Conservation (phyloP, 371 early-diverging fungal genomes). For the Syncephalis fuscata region DNA sequence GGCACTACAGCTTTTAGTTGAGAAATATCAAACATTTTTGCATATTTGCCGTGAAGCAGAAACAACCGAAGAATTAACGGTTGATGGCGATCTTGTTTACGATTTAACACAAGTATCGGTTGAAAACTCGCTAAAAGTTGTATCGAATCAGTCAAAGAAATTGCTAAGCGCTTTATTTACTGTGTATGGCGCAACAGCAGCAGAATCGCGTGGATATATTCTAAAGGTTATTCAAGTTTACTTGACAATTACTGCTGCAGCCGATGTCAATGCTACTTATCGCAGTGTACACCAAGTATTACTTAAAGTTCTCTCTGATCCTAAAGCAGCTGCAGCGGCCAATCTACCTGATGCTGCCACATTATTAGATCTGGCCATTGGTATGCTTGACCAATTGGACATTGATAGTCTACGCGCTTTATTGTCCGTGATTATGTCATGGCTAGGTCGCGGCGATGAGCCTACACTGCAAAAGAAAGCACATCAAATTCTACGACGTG, state of each 20-base stretch:
- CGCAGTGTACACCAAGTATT: slow-evolving; percentile 46
- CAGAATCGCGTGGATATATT: slow-evolving; percentile 48
- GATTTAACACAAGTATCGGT: slow-evolving; percentile 38
- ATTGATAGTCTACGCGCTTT: slow-evolving; percentile 28
- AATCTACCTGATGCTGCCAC: slow-evolving; percentile 37
- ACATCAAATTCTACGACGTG: slow-evolving; percentile 66
- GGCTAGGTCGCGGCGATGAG: slow-evolving; percentile 46
- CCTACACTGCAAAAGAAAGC: slow-evolving; percentile 81
- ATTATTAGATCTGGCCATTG: slow-evolving; percentile 54
- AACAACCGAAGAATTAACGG: slow-evolving; percentile 18
- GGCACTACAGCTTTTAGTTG: slow-evolving; percentile 53
- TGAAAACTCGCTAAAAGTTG: slow-evolving; percentile 25
- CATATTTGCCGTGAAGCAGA: slow-evolving; percentile 26
- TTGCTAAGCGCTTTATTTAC: slow-evolving; percentile 72
- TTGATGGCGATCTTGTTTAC: slow-evolving; percentile 11
- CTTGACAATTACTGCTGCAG: slow-evolving; percentile 30
- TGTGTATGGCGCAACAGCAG: slow-evolving; percentile 49
- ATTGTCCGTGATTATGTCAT: slow-evolving; percentile 31
- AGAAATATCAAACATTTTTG: slow-evolving; percentile 33
- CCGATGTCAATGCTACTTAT: slow-evolving; percentile 36
- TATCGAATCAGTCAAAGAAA: slow-evolving; percentile 52
- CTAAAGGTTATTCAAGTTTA: slow-evolving; percentile 53
- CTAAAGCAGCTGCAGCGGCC: not conserved
- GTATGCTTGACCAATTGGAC: slow-evolving; percentile 57
- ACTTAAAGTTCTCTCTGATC: slow-evolving; percentile 32